Percentiles rank a stretch among this genome's conserved stretches.
These are phyloP conservation scores for Fulvia fulva DNA, from an alignment of 2,329 filamentous ascomycete genomes.

Conservation along the genomic window DNA sequence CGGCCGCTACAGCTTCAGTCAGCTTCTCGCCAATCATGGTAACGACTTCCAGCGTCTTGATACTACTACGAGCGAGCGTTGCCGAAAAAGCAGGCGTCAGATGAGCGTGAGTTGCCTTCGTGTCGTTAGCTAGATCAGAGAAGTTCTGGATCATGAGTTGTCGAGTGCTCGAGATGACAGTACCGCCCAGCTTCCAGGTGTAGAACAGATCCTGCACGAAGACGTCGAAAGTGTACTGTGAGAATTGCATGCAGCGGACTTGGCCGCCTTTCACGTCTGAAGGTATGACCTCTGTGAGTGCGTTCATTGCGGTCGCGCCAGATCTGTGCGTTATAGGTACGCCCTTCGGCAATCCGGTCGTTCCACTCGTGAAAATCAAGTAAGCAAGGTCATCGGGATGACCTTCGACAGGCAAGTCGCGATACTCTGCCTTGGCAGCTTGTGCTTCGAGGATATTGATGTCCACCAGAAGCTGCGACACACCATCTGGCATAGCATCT, in stretches of 20 bases:
- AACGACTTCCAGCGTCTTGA: conserved; percentile 14
- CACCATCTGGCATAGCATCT: conserved; percentile 5
- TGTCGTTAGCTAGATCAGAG: conserved; percentile 1
- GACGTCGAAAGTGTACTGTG: conserved; percentile 40
- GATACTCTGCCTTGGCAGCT: neutral
- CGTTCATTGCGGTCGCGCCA: conserved; percentile 36
- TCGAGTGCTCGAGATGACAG: conserved; percentile 14
- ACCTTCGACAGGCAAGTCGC: neutral
- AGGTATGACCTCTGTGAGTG: conserved; percentile 16
- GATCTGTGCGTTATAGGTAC: conserved; percentile 38
- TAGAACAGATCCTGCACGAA: conserved; percentile 33
- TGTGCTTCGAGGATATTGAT: neutral
- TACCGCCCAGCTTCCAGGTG: conserved; percentile 13
- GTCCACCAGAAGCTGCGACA: conserved; percentile 6
- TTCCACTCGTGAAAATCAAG: conserved; percentile 44
- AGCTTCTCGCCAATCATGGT: conserved; percentile 16
- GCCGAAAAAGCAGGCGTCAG: conserved; percentile 11
- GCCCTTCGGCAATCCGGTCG: conserved; percentile 38
- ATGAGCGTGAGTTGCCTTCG: conserved; percentile 12
- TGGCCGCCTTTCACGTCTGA: conserved; percentile 3
- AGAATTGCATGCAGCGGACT: conserved; percentile 34
- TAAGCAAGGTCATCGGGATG: conserved; percentile 55
- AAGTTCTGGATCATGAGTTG: conserved; percentile 16
- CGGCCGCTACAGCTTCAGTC: conserved; percentile 5
- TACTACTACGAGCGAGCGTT: conserved; percentile 1